Base-by-base conservation (phyloP, 1,284 basidiomycete species). In the Cerrena zonata region DNA sequence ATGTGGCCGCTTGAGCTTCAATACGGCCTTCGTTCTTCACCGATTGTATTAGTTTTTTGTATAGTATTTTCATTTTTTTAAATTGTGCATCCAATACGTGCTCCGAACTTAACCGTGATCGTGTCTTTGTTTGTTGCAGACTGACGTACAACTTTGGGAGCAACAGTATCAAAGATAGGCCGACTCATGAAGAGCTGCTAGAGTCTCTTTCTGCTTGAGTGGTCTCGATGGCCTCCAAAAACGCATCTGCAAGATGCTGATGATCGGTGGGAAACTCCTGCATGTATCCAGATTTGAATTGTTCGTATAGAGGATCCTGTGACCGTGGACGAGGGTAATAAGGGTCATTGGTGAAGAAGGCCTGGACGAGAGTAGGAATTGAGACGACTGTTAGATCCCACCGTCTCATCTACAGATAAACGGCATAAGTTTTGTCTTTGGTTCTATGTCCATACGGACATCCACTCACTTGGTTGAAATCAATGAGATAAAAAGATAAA, bases 381-480 rank as follows among this genome's bases (percentile, higher is more conserved):
- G 56, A 51, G 15, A 55, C 54, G 34, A 22, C 22, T 15, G 13
- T 49, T 45, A 52, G 57, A 19, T 36, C 25, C 57, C 58, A 64
- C 11, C 30, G 10, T 11, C 59, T 57, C 50, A 64, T 55, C 65
- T 65, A 39, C 12, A 15, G 23, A n/a, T n/a, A n/a, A n/a, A n/a
- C n/a, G n/a, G n/a, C n/a, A n/a, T n/a, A n/a, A n/a, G n/a, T n/a
- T 13, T 24, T 18, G 36, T 15, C 25, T n/a, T n/a, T n/a, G n/a
- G n/a, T n/a, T n/a, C n/a, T n/a, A n/a, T n/a, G n/a, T n/a, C n/a
- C n/a, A 46, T n/a, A 18, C 11, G 40, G 38, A 22, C 26, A 4
- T 4, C 12, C 27, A 48, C 51, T 23, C 49, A 61, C 63, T 60
- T 68, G 67, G 48, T 68, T 67, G 47, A 68, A 69, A 53, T 69